These are phyloP conservation scores for Sporothrix globosa DNA, from an alignment of 2,329 filamentous ascomycete species.

Conservation along the genomic window DNA sequence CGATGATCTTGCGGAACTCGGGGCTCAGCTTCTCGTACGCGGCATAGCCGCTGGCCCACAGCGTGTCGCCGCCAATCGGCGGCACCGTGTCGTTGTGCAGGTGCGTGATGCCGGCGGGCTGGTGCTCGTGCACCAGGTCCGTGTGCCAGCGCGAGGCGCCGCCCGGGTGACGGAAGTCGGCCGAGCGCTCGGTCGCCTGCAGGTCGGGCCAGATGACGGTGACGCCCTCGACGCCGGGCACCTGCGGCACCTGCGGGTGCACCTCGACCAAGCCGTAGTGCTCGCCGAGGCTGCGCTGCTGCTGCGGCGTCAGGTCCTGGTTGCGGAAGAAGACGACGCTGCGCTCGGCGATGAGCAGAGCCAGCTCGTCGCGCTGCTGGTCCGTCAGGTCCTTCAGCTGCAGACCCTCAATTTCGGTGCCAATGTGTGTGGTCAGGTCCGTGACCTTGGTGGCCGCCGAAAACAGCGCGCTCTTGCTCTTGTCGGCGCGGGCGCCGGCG, in stretches of 20 bases:
- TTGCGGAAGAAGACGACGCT: slow-evolving; percentile 70
- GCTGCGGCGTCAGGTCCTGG: slow-evolving; percentile 63
- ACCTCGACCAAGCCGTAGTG: slow-evolving; percentile 68
- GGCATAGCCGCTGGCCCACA: slow-evolving; percentile 71
- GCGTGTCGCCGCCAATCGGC: slow-evolving; percentile 67
- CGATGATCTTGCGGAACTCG: slow-evolving; percentile 69
- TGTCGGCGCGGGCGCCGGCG: slow-evolving; percentile 66
- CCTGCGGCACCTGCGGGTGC: slow-evolving; percentile 71
- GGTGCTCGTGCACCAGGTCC: slow-evolving; percentile 70
- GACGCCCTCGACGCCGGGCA: slow-evolving; percentile 67
- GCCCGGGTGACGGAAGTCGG: slow-evolving; percentile 68
- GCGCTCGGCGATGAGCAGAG: slow-evolving; percentile 63
- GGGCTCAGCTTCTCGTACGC: slow-evolving; percentile 75
- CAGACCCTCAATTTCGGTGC: slow-evolving; percentile 66
- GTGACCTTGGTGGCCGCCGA: slow-evolving; percentile 65
- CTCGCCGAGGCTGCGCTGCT: slow-evolving; percentile 65
- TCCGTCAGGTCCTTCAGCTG: slow-evolving; percentile 64
- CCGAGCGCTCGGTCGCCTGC: slow-evolving; percentile 61
- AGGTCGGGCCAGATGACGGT: slow-evolving; percentile 73
- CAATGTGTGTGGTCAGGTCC: slow-evolving; percentile 63
- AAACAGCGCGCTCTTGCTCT: slow-evolving; percentile 63
- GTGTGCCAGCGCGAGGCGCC: slow-evolving; percentile 71
- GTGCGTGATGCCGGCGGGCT: slow-evolving; percentile 71
- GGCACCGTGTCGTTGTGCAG: slow-evolving; percentile 71
- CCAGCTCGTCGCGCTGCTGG: slow-evolving; percentile 64